A percentile compares a stretch with the other conserved stretches of the same genome.
Evolutionary conservation across 257 asterid species (phyloP).

Genomic region (Vinca minor): DNA sequence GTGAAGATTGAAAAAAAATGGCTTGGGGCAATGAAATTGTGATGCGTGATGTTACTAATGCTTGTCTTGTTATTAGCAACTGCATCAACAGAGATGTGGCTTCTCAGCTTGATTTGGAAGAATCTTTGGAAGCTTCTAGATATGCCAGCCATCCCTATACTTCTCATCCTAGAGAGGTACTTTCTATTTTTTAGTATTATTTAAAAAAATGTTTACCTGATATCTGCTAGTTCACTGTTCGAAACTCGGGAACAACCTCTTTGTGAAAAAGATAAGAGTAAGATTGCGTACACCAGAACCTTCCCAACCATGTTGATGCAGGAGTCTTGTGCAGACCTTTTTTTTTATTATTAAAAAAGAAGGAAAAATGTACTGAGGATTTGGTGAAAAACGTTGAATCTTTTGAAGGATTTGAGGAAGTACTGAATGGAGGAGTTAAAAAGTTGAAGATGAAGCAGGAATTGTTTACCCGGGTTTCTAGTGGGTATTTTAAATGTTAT

Average conservation of each 20-base stretch:
- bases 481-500: not conserved
- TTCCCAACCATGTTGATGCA: too few relatives aligned
- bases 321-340: too few relatives aligned
- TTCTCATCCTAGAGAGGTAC: conserved; percentile 91
- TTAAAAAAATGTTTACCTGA: too few relatives aligned
- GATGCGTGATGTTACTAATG: conserved; percentile 84
- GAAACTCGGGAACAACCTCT: too few relatives aligned
- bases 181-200: not conserved
- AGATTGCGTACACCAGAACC: too few relatives aligned
- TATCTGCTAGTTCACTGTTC: too few relatives aligned
- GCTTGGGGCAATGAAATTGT: conserved; percentile 65
- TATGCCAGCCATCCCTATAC: conserved; percentile 88
- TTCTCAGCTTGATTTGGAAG: conserved; percentile 79
- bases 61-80: conserved; percentile 79
- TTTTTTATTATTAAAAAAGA: not conserved
- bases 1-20: conserved; percentile 15
- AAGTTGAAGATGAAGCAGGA: not conserved
- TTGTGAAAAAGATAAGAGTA: too few relatives aligned
- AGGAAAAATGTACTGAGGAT: not conserved
- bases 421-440: not conserved
- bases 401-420: not conserved
- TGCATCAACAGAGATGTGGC: conserved; percentile 67
- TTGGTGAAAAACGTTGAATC: conserved; percentile 1
- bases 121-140: conserved; percentile 87
- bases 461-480: not conserved